Evolutionary conservation across 768 basidiomycete species (phyloP).

Genomic region (Boletus rubescentipes): DNA sequence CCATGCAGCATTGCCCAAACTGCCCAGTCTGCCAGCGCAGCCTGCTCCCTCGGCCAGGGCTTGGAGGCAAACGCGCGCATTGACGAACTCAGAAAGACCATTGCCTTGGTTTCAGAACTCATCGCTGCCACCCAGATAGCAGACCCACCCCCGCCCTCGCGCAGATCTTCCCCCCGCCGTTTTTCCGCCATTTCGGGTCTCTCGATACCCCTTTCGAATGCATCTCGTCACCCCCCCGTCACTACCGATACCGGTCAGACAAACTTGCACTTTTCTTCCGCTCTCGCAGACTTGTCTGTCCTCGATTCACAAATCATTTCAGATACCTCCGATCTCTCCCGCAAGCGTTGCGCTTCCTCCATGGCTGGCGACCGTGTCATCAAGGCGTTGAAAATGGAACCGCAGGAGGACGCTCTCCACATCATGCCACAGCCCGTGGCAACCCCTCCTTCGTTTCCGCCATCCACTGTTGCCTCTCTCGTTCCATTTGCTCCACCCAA

Average conservation of each 20-base stretch:
- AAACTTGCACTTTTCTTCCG: constrained; percentile 19
- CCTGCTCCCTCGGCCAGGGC: constrained; percentile 47
- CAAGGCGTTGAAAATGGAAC: constrained; percentile 51
- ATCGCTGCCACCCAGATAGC: constrained; percentile 44
- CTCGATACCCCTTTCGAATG: constrained; percentile 42
- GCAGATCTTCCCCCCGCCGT: constrained; percentile 28
- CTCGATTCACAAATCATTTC: constrained; percentile 26
- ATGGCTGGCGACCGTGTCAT: constrained; percentile 44
- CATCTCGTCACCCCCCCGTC: constrained; percentile 23
- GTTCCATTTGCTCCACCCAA: constrained; percentile 28
- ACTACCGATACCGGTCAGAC: constrained; percentile 26
- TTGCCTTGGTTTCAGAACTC: constrained; percentile 53
- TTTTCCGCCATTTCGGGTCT: constrained; percentile 16
- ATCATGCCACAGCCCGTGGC: constrained; percentile 21
- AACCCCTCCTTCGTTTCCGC: constrained; percentile 25
- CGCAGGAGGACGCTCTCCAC: constrained; percentile 41
- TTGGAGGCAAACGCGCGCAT: constrained; percentile 50
- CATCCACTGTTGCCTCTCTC: constrained; percentile 25
- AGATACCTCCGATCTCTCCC: constrained; percentile 42
- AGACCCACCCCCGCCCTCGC: constrained; percentile 34
- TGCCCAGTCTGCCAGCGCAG: constrained; percentile 54
- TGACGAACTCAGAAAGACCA: constrained; percentile 54
- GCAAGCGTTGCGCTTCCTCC: constrained; percentile 52
- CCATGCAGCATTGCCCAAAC: constrained; percentile 56
- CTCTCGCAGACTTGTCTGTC: constrained; percentile 10